Base-by-base conservation (phyloP, 768 basidiomycete species). In the Rhodotorula paludigena region DNA sequence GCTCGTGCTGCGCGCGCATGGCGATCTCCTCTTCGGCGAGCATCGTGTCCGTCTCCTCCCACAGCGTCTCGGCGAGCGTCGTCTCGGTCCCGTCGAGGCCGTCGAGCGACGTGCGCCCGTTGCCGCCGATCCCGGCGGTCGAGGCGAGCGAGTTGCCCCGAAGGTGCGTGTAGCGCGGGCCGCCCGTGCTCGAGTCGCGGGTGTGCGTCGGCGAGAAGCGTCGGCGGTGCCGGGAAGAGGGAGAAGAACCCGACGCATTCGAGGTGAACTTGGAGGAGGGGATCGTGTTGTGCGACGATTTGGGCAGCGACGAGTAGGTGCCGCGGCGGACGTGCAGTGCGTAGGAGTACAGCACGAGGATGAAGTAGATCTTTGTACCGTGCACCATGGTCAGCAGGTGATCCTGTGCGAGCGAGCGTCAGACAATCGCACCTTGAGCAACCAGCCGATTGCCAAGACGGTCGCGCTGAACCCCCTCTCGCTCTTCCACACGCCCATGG, bases 241-340 rank as follows among this genome's bases (percentile, higher is more conserved):
- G 90, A 88, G 58, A 97, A 86, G 77, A 94, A 7, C 30, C 16
- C 49, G 51, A 33, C 16, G 32, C 14, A 21, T 23, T 25, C 6
- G 35, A 32, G 92, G 45, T 9, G 56, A 64, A 59, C 75, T 78
- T 48, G 76, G 66, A 10, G 87, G 87, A 60, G 94, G 85, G 25
- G 86, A 82, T 69, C 88, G 89, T 76, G 45, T 60, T 60, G 56
- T 59, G 55, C 9, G 60, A 44, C 5, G 79, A 78, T n/a, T 78
- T 59, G 5, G 89, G 87, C 51, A 99, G 85, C 21, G 87, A 81
- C 71, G 89, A 88, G 76, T 93, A 97, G 32, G 90, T 89, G 53
- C 92, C 90, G 74, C 88, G 88, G 52, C 92, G 89, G 60, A 98
- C 86, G 78, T 97, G 96, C 4, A 85, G 82, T 6, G 92, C 92